Percentiles rank a stretch among this genome's conserved stretches.
Evolutionary conservation across 352 stramenopile species (phyloP).

Genomic region (Phytophthora pini): DNA sequence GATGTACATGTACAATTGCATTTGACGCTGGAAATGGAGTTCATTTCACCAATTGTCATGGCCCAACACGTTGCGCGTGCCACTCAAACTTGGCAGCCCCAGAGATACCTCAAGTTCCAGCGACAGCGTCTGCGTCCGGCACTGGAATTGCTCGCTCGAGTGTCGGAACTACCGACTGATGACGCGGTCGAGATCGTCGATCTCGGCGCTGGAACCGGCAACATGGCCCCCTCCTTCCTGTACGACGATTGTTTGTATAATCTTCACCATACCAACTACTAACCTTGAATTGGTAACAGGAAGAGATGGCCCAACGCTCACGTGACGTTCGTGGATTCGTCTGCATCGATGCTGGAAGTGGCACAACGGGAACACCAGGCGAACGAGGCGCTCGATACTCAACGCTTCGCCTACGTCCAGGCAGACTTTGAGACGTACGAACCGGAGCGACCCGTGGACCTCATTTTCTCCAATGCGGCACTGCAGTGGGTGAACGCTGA

Average conservation of each 20-base stretch:
- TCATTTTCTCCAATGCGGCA: constrained; percentile 81
- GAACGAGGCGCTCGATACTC: constrained; percentile 29
- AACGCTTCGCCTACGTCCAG: constrained; percentile 51
- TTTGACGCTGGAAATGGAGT: too few species aligned
- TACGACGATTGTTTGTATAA: constrained; percentile 29
- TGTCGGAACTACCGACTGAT: constrained; percentile 31
- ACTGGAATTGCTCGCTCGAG: constrained; percentile 62
- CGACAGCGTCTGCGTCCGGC: constrained; percentile 61
- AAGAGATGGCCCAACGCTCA: constrained; percentile 56
- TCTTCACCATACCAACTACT: neutral
- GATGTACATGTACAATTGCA: constrained; percentile 2
- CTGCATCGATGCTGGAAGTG: constrained; percentile 59
- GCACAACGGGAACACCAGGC: constrained; percentile 47
- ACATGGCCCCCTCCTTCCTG: constrained; percentile 72
- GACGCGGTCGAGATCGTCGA: constrained; percentile 54
- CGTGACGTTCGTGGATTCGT: constrained; percentile 74
- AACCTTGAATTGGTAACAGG: constrained; percentile 16
- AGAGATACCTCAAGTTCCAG: constrained; percentile 75
- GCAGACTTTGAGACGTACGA: constrained; percentile 66
- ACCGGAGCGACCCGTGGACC: constrained; percentile 46
- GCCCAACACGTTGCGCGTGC: constrained; percentile 27
- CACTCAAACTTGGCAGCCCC: constrained; percentile 58
- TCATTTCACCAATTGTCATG: constrained; percentile 11
- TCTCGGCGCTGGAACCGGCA: constrained; percentile 69
- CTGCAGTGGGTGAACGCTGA: constrained; percentile 73